A percentile compares a stretch with the other conserved stretches of the same genome.
phyloP scores from a whole-genome alignment of 2,329 filamentous ascomycete genomes.

The Talaromyces islandicus region DNA sequence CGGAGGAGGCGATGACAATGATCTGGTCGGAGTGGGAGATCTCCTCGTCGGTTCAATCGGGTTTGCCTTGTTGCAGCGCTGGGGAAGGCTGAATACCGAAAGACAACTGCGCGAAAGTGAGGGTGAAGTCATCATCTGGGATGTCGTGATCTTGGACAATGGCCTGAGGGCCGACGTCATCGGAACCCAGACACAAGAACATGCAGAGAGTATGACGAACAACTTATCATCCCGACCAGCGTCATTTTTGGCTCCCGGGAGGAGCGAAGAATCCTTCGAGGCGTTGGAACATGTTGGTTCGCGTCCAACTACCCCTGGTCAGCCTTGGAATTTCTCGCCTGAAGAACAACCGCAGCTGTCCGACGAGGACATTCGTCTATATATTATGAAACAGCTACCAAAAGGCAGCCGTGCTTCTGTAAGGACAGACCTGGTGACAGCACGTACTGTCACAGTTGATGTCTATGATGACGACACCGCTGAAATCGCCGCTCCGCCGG shows the following conservation, averaged over 20 bases:
- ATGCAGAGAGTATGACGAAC: constrained; percentile 33
- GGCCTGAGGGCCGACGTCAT: constrained; percentile 42
- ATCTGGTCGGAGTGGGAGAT: constrained; percentile 39
- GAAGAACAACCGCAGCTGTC: constrained; percentile 33
- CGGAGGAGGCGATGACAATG: constrained; percentile 18
- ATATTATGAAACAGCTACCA: constrained; percentile 41
- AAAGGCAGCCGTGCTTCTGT: constrained; percentile 38
- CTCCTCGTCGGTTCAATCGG: constrained; percentile 39
- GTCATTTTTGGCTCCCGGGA: constrained; percentile 40
- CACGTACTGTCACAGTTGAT: constrained; percentile 43
- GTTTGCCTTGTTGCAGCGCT: constrained; percentile 42
- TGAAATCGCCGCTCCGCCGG: constrained; percentile 40
- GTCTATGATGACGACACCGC: constrained; percentile 37
- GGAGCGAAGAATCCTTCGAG: constrained; percentile 32
- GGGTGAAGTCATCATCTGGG: constrained; percentile 42
- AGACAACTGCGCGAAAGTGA: constrained; percentile 32
- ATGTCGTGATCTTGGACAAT: constrained; percentile 43
- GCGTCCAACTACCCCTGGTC: constrained; percentile 17
- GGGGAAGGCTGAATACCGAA: constrained; percentile 41
- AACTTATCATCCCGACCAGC: constrained; percentile 49
- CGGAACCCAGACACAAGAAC: constrained; percentile 32
- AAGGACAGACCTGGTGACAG: constrained; percentile 36
- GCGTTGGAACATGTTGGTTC: constrained; percentile 30
- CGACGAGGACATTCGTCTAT: constrained; percentile 43
- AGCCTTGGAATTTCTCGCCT: constrained; percentile 26